These are phyloP conservation scores for Nidula niveotomentosa DNA, from an alignment of 1,284 basidiomycete species.

Conservation along the genomic window DNA sequence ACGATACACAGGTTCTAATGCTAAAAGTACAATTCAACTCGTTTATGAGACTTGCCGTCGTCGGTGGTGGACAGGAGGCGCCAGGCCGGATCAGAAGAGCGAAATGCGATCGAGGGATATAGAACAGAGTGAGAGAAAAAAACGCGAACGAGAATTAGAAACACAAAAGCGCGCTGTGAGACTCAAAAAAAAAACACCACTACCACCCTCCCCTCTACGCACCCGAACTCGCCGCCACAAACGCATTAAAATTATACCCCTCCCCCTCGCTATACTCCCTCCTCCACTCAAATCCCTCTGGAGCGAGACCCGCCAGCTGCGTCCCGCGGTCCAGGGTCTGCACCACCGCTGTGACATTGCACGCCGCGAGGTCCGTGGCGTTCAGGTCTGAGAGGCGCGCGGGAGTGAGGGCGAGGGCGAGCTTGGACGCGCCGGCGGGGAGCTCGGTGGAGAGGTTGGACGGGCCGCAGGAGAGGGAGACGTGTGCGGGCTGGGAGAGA, in stretches of 20 bases:
- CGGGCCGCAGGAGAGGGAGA: constrained; percentile 14
- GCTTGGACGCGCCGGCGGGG: constrained; percentile 12
- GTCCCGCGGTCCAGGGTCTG: constrained; percentile 6
- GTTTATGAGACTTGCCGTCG: no score
- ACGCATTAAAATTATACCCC: constrained; percentile 22
- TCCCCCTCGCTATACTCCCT: constrained; percentile 9
- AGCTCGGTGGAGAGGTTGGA: constrained; percentile 5
- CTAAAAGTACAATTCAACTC: no score
- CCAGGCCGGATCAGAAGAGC: no score
- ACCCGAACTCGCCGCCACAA: constrained; percentile 11
- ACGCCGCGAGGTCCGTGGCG: background rate
- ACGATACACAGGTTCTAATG: no score
- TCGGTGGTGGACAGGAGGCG: no score
- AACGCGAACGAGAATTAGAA: no score
- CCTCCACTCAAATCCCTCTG: constrained; percentile 14
- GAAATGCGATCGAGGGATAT: no score
- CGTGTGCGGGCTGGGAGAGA: constrained; percentile 36
- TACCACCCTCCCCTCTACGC: background rate
- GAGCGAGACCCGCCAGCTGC: constrained; percentile 7
- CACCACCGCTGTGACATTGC: constrained; percentile 6
- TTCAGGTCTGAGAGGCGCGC: constrained; percentile 10
- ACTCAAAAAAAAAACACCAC: background rate
- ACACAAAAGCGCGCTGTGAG: background rate
- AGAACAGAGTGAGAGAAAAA: no score
- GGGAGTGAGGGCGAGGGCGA: constrained; percentile 12